phyloP scores from a whole-genome alignment of 495 filamentous ascomycete species.

The Aspergillus diversus region DNA sequence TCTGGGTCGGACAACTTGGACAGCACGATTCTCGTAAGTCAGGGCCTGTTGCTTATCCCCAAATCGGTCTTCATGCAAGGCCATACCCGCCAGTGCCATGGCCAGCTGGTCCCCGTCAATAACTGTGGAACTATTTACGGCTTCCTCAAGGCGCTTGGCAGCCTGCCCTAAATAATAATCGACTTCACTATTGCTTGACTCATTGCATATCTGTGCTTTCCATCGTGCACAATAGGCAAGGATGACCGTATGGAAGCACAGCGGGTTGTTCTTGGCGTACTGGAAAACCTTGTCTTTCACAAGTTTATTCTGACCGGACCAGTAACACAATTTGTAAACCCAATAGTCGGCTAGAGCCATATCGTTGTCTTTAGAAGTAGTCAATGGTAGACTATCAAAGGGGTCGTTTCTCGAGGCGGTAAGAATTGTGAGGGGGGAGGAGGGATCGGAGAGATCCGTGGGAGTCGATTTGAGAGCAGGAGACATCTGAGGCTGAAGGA shows the following conservation, averaged over 20 bases:
- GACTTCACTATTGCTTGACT: slow-evolving; percentile 29
- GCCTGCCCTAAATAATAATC: slow-evolving; percentile 32
- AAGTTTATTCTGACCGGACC: slow-evolving; percentile 48
- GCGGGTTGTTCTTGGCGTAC: slow-evolving; percentile 39
- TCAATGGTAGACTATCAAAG: slow-evolving; percentile 34
- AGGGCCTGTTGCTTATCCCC: slow-evolving; percentile 35
- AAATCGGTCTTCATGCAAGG: slow-evolving; percentile 48
- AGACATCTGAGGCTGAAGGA: too few relatives aligned
- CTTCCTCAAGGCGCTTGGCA: slow-evolving; percentile 33
- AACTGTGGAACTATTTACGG: slow-evolving; percentile 20
- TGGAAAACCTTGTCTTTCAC: slow-evolving; percentile 45
- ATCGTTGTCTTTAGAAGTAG: slow-evolving; percentile 24
- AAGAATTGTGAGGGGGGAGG: slow-evolving; percentile 34
- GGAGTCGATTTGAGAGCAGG: background rate
- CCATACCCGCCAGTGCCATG: slow-evolving; percentile 44
- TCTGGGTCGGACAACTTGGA: slow-evolving; percentile 37
- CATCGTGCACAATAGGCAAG: slow-evolving; percentile 47
- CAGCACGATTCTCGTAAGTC: slow-evolving; percentile 36
- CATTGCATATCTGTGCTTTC: slow-evolving; percentile 35
- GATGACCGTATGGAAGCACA: slow-evolving; percentile 43
- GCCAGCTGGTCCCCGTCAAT: slow-evolving; percentile 36
- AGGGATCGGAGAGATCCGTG: slow-evolving; percentile 13
- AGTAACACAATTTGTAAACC: slow-evolving; percentile 44
- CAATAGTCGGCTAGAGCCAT: slow-evolving; percentile 43
- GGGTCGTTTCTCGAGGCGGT: slow-evolving; percentile 42